phyloP scores from a whole-genome alignment of 1,284 basidiomycete species.

The Vanrija humicola region DNA sequence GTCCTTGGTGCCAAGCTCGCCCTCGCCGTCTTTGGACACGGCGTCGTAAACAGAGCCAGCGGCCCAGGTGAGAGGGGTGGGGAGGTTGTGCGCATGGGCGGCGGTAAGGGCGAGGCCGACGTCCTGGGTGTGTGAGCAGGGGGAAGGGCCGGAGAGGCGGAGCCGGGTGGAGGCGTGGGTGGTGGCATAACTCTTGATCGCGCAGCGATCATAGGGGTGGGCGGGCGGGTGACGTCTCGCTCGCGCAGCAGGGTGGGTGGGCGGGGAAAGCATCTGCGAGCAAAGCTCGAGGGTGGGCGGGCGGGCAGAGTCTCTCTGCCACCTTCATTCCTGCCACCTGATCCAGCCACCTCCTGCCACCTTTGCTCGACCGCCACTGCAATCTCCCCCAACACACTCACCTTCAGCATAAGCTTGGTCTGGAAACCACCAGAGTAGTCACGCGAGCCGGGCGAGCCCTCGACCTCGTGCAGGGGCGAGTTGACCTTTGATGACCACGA shows the following conservation, averaged over 20 bases:
- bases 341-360: no score
- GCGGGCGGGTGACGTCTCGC: no score
- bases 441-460: conserved; percentile 34
- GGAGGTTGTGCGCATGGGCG: conserved; percentile 31
- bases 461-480: conserved; percentile 35
- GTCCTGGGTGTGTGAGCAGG: conserved; percentile 21
- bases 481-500: conserved; percentile 45
- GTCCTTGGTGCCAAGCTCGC: conserved; percentile 36
- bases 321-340: no score
- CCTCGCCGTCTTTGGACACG: conserved; percentile 32
- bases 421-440: conserved; percentile 40
- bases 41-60: conserved; percentile 39
- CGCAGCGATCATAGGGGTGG: no score
- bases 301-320: no score
- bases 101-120: conserved; percentile 40
- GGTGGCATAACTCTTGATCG: no score
- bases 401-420: conserved; percentile 45
- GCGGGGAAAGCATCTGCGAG: no score
- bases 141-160: no score
- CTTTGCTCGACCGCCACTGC: no score
- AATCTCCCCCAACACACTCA: conserved; percentile 3
- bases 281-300: no score
- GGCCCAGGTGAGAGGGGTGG: conserved; percentile 42
- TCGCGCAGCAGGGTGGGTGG: no score
- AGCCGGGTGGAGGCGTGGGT: no score